Base-by-base conservation (phyloP, 2,329 filamentous ascomycete species). In the Didymella pinodella region DNA sequence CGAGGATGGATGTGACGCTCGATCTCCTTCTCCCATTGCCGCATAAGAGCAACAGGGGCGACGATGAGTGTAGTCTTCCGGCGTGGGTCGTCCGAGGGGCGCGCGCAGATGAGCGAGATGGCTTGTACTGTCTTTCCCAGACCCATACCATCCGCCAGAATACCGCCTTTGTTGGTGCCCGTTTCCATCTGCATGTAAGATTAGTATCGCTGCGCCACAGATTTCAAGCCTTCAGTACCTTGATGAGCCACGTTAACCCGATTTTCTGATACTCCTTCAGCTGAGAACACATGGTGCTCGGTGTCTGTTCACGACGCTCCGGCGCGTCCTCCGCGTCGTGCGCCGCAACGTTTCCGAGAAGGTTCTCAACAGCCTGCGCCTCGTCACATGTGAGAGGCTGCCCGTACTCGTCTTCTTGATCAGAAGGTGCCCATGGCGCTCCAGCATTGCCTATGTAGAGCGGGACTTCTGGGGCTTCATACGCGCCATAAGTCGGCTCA, bases 11-110 rank as follows among this genome's bases (percentile, higher is more conserved):
- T 77, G 75, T 93, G 93, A 36, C 83, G 84, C 57, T 82, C 75
- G 46, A 97, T 91, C 75, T 97, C 93, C 47, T 88, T 84, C 69
- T 91, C 87, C 93, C 93, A 97, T 73, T 97, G 93, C 16, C 88
- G 86, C 74, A 96, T 85, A 16, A 97, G 80, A 3, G 91, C 88
- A 11, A 96, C 87, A 0, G 92, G 92, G 0, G 89, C 91, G 47
- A 96, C 83, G 47, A 97, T 92, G 25, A 97, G 79, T n/a, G 88
- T 95, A 0, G 92, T 93, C 81, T 91, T 86, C 56, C 78, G 81
- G 61, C 79, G 74, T n/a, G 78, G 77, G 60, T 88, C 82, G 0
- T 80, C 75, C 0, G 90, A 86, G n/a, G 84, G 88, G 6, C 88
- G 84, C 6, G 86, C 84, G 12, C 92, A 81, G 66, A 96, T 90